phyloP scores from a whole-genome alignment of 1,284 basidiomycete genomes.

The Ceratobasidium sp. region DNA sequence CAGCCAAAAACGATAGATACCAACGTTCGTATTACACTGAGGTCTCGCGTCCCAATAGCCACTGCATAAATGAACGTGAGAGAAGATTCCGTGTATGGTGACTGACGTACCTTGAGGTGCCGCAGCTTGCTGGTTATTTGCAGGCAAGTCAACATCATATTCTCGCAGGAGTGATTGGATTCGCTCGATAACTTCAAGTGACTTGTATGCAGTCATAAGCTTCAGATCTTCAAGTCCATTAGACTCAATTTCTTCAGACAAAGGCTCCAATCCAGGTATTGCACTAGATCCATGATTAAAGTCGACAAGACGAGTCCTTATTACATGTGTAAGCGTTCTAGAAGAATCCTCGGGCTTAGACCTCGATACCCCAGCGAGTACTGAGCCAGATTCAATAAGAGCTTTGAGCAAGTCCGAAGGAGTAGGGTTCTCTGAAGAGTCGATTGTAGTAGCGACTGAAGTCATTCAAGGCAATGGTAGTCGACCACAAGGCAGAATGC shows the following conservation, averaged over 20 bases:
- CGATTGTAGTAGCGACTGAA: neutral
- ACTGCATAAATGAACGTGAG: slow-evolving; percentile 49
- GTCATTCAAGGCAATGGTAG: neutral
- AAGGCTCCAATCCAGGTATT: slow-evolving; percentile 4
- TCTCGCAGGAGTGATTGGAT: slow-evolving; percentile 61
- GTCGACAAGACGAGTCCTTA: slow-evolving; percentile 21
- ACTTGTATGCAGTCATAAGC: slow-evolving; percentile 65
- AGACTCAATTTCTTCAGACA: slow-evolving; percentile 1
- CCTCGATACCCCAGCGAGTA: slow-evolving; percentile 9
- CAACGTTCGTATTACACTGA: slow-evolving; percentile 68
- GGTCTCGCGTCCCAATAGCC: slow-evolving; percentile 71
- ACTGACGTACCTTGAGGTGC: slow-evolving; percentile 22
- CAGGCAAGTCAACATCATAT: slow-evolving; percentile 46
- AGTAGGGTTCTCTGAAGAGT: neutral
- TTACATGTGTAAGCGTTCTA: slow-evolving; percentile 12
- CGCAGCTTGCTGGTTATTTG: slow-evolving; percentile 36
- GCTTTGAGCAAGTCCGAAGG: slow-evolving; percentile 25
- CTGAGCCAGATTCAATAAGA: slow-evolving; percentile 16
- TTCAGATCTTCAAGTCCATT: slow-evolving; percentile 50
- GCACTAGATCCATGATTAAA: slow-evolving; percentile 1
- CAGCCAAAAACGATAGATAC: slow-evolving; percentile 75
- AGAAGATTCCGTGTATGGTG: neutral
- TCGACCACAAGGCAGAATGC: neutral
- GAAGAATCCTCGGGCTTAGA: slow-evolving; percentile 11
- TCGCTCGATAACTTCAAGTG: slow-evolving; percentile 64